phyloP scores from a whole-genome alignment of 2,329 filamentous ascomycete genomes.

The Mollisia scopiformis region DNA sequence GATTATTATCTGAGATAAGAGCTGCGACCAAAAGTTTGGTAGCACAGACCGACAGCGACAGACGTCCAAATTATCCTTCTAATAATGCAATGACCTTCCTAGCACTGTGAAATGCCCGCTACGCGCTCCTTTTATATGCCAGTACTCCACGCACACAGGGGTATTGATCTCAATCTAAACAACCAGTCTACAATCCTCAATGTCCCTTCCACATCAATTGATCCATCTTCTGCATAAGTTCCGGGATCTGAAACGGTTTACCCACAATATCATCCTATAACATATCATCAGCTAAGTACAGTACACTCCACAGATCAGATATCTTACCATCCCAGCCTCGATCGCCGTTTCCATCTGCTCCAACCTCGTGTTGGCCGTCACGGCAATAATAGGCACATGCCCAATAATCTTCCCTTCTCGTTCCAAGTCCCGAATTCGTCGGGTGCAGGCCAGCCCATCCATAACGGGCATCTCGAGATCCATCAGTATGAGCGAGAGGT shows the following conservation, averaged over 20 bases:
- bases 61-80: no score
- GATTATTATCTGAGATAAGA: no score
- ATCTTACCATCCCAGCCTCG: slow-evolving; percentile 60
- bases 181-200: background rate
- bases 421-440: slow-evolving; percentile 44
- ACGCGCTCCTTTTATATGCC: no score
- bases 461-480: slow-evolving; percentile 54
- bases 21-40: no score
- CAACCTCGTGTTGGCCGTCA: slow-evolving; percentile 48
- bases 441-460: slow-evolving; percentile 48
- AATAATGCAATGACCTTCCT: no score
- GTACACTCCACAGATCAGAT: slow-evolving; percentile 24
- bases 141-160: no score
- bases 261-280: slow-evolving; percentile 70
- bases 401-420: slow-evolving; percentile 41
- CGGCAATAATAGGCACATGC: slow-evolving; percentile 55
- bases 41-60: no score
- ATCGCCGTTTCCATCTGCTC: slow-evolving; percentile 44
- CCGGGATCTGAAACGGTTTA: slow-evolving; percentile 74
- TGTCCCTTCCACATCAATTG: background rate
- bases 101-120: no score
- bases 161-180: no score
- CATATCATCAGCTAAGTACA: background rate
- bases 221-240: slow-evolving; percentile 67
- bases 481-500: slow-evolving; percentile 57